These are phyloP conservation scores for Plasmodium adleri DNA, from an alignment of 169 alveolate genomes.

Conservation along the genomic window DNA sequence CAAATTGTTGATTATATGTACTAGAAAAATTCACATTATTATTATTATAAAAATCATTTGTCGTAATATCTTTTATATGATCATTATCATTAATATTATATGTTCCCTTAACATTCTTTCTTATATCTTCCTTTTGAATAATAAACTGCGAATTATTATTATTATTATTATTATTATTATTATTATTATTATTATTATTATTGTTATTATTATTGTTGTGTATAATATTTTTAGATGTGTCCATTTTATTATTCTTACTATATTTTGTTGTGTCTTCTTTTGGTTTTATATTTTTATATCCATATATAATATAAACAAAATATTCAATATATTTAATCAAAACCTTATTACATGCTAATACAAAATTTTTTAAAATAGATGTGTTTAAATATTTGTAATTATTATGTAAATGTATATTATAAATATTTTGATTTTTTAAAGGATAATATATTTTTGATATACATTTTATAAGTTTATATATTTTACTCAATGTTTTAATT, in stretches of 20 bases:
- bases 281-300: neutral
- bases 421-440: conserved; percentile 27
- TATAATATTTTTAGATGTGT: neutral
- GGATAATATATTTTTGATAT: conserved; percentile 68
- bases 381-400: conserved; percentile 26
- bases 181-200: neutral
- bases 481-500: conserved; percentile 42
- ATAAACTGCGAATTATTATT: no score
- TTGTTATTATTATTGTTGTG: neutral
- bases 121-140: neutral
- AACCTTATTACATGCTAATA: conserved; percentile 32
- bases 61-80: neutral
- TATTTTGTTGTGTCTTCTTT: neutral
- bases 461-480: conserved; percentile 63
- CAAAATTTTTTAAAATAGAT: conserved; percentile 21
- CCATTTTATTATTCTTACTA: neutral
- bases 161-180: neutral
- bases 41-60: neutral
- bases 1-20: no score
- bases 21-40: neutral
- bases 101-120: neutral
- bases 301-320: conserved; percentile 20
- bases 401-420: conserved; percentile 33
- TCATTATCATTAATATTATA: neutral
- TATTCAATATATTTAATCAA: conserved; percentile 42